These are phyloP conservation scores for Aspergillus indologenus DNA, from an alignment of 495 filamentous ascomycete species.

Conservation along the genomic window DNA sequence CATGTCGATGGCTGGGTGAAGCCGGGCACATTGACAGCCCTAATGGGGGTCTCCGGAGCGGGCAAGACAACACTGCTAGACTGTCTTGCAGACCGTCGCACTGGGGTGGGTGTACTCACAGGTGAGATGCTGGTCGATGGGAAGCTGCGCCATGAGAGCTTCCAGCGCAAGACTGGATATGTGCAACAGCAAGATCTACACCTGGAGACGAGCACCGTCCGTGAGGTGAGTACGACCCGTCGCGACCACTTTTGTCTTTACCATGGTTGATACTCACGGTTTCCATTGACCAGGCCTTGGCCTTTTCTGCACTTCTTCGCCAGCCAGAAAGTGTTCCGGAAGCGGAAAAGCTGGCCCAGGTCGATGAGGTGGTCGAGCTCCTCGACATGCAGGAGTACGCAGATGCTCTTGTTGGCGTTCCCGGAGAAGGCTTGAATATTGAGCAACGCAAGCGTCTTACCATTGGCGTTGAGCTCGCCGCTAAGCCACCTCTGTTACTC, in stretches of 20 bases:
- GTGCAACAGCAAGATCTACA: constrained; percentile 96
- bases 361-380: constrained; percentile 48
- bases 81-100: constrained; percentile 50
- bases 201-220: constrained; percentile 52
- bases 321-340: constrained; percentile 54
- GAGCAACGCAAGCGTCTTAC: constrained; percentile 87
- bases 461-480: constrained; percentile 86
- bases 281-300: constrained; percentile 78
- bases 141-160: constrained; percentile 58
- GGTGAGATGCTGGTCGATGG: constrained; percentile 55
- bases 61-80: constrained; percentile 67
- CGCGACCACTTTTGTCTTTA: no score
- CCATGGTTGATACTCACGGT: constrained; percentile 16
- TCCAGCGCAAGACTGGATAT: constrained; percentile 90
- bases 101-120: constrained; percentile 46
- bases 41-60: constrained; percentile 63
- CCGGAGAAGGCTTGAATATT: constrained; percentile 68
- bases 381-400: constrained; percentile 45
- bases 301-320: constrained; percentile 80
- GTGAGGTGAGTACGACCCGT: no score
- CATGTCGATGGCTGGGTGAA: constrained; percentile 63
- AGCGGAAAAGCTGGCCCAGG: constrained; percentile 47
- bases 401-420: constrained; percentile 41
- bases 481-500: constrained; percentile 83
- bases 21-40: constrained; percentile 62